These are phyloP conservation scores for Linanthus parryae DNA, from an alignment of 148 eudicot species.

Conservation along the genomic window DNA sequence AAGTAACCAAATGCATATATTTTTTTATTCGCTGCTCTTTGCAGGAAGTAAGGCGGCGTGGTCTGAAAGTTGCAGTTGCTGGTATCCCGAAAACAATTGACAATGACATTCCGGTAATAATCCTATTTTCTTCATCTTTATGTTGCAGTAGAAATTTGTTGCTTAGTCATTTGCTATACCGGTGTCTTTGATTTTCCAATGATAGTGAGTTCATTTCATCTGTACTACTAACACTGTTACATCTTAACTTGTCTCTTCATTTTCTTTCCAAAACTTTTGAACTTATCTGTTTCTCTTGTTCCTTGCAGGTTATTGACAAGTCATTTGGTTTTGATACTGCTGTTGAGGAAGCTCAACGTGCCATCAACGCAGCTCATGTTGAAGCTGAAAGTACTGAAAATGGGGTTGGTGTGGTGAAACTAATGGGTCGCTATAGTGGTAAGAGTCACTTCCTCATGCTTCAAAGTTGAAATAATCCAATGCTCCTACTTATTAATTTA, in stretches of 20 bases:
- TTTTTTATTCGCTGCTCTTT: slow-evolving; percentile 11
- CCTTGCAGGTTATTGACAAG: slow-evolving; percentile 79
- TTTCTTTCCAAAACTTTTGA: not conserved
- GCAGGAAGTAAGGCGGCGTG: slow-evolving; percentile 82
- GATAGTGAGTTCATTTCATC: not conserved
- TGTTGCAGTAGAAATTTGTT: not conserved
- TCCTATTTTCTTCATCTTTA: slow-evolving; percentile 1
- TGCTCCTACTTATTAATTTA: not conserved
- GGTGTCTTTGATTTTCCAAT: not conserved
- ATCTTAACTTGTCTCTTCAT: not conserved
- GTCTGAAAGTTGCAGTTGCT: slow-evolving; percentile 70
- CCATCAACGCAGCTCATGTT: slow-evolving; percentile 97
- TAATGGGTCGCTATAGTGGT: slow-evolving; percentile 99
- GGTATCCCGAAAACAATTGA: slow-evolving; percentile 98
- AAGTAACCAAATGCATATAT: slow-evolving; percentile 1
- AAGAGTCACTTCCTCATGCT: slow-evolving; percentile 17
- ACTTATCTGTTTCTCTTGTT: not conserved
- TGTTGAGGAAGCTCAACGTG: slow-evolving; percentile 98
- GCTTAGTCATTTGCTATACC: not conserved
- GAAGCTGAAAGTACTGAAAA: slow-evolving; percentile 96
- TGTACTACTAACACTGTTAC: slow-evolving; percentile 3
- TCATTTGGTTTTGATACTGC: slow-evolving; percentile 99
- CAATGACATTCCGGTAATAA: slow-evolving; percentile 87
- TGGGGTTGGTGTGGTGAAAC: slow-evolving; percentile 88
- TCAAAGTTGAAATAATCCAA: not conserved